phyloP scores from a whole-genome alignment of 129 eudicot genomes.

The Kitagawia praeruptora region DNA sequence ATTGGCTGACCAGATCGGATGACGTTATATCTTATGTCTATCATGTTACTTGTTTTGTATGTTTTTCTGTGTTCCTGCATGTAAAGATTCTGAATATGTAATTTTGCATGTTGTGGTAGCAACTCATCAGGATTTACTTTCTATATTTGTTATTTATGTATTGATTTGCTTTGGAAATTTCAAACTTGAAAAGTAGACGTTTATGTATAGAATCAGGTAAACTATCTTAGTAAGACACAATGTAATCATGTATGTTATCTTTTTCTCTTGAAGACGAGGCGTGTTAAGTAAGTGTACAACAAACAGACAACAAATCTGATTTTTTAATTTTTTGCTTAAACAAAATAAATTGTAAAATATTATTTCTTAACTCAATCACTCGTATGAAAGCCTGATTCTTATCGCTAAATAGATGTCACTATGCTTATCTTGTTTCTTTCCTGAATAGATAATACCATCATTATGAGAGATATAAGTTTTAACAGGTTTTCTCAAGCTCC shows the following conservation, averaged over 20 bases:
- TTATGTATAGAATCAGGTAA: not conserved
- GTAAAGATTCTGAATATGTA: not conserved
- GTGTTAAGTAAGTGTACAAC: not conserved
- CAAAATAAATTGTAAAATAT: not conserved
- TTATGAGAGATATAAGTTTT: not conserved
- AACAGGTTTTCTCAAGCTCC: not conserved
- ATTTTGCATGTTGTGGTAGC: constrained; percentile 5
- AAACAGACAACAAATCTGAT: not conserved
- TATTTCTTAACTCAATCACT: too few relatives aligned
- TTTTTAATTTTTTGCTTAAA: not conserved
- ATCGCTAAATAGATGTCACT: not conserved
- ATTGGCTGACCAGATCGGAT: not conserved
- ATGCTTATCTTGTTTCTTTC: not conserved
- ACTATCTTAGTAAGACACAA: not conserved
- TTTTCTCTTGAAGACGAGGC: not conserved
- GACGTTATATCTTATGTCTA: not conserved
- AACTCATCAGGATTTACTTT: not conserved
- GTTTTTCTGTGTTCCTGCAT: not conserved
- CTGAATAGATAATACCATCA: not conserved
- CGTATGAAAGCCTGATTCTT: not conserved
- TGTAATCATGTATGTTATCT: not conserved
- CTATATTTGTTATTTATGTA: not conserved
- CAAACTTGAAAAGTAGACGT: not conserved
- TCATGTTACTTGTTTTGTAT: not conserved
- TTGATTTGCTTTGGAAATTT: not conserved